Percentiles rank a stretch among this genome's conserved stretches.
These are phyloP conservation scores for Plasmodium inui DNA, from an alignment of 169 alveolate genomes.

Conservation along the genomic window DNA sequence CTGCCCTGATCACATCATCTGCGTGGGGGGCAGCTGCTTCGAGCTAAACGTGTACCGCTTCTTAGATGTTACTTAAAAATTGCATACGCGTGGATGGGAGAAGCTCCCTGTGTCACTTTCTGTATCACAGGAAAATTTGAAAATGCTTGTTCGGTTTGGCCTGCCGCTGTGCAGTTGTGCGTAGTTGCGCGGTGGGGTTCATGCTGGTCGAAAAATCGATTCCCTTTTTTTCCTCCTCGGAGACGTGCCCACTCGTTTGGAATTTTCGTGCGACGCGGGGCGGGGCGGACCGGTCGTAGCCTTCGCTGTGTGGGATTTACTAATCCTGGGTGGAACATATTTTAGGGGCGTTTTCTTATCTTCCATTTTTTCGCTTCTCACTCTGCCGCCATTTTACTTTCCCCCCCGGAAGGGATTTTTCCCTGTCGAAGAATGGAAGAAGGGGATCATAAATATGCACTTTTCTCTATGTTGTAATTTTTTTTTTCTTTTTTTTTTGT, in stretches of 20 bases:
- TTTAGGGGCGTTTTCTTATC: neutral
- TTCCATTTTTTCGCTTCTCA: neutral
- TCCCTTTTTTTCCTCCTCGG: neutral
- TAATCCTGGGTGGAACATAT: neutral
- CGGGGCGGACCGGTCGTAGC: neutral
- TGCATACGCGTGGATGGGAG: neutral
- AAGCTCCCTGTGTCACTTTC: neutral
- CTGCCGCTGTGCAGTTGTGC: neutral
- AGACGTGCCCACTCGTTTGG: neutral
- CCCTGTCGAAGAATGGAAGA: neutral
- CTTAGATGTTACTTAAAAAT: neutral
- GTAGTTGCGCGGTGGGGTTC: neutral
- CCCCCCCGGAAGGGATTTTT: slow-evolving; percentile 1
- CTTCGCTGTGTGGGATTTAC: neutral
- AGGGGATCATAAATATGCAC: neutral
- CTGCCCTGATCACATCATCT: neutral
- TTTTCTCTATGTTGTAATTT: neutral
- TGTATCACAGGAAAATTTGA: neutral
- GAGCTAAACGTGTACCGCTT: neutral
- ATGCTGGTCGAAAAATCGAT: neutral
- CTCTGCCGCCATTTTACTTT: neutral
- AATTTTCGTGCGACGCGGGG: neutral
- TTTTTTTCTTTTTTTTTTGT: neutral
- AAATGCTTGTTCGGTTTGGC: neutral
- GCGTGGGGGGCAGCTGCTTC: neutral